These are phyloP conservation scores for Kuraishia molischiana DNA, from an alignment of 805 yeast genomes.

Conservation along the genomic window DNA sequence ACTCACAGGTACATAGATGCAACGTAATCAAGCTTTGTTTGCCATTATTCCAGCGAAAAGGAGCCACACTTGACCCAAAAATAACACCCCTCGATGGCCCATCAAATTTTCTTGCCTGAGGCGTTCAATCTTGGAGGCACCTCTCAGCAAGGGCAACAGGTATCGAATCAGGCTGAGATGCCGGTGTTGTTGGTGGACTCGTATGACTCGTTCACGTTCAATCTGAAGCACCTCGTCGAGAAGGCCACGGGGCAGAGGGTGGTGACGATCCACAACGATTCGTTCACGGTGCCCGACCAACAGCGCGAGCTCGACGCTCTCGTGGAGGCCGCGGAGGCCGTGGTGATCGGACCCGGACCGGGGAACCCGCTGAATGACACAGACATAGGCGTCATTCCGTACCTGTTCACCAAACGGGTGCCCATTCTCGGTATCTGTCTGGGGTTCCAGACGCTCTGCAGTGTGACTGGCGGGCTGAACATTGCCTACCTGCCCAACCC, in stretches of 20 bases:
- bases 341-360: conserved; percentile 95
- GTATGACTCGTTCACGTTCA: conserved; percentile 90
- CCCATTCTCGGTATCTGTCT: conserved; percentile 90
- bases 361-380: conserved; percentile 62
- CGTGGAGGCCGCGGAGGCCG: conserved; percentile 52
- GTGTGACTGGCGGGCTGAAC: conserved; percentile 39
- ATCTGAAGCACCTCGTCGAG: conserved; percentile 55
- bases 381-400: conserved; percentile 69
- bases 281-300: conserved; percentile 24
- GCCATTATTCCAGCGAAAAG: background rate
- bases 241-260: conserved; percentile 40
- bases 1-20: background rate
- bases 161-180: no score
- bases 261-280: conserved; percentile 54
- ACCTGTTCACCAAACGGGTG: conserved; percentile 32
- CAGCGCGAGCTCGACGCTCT: conserved; percentile 26
- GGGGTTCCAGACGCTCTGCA: conserved; percentile 82
- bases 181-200: conserved; percentile 74
- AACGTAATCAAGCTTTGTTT: background rate
- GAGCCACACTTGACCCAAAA: background rate
- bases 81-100: no score
- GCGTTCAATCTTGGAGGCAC: no score
- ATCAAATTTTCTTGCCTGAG: no score
- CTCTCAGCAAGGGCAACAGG: no score
- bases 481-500: conserved; percentile 46